These are phyloP conservation scores for Dimargaris cristalligena DNA, from an alignment of 192 early-diverging fungal species.

Conservation along the genomic window DNA sequence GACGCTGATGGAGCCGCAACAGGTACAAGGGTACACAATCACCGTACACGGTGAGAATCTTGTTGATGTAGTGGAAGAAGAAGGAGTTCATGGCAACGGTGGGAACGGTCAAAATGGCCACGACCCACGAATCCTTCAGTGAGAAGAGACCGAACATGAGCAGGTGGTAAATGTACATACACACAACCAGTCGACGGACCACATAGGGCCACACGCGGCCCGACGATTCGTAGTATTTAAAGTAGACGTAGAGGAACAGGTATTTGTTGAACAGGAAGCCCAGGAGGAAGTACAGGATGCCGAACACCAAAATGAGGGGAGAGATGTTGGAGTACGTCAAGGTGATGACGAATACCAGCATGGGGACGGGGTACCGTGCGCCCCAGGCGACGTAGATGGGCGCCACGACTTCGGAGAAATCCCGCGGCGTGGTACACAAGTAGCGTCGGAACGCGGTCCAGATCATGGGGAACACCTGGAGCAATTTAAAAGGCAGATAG, in stretches of 20 bases:
- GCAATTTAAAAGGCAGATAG: conserved; percentile 46
- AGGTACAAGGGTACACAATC: conserved; percentile 25
- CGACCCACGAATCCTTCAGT: conserved; percentile 27
- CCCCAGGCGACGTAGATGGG: conserved; percentile 55
- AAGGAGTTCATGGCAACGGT: conserved; percentile 27
- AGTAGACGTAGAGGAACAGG: conserved; percentile 59
- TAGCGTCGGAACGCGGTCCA: conserved; percentile 35
- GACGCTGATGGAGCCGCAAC: conserved; percentile 23
- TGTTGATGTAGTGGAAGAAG: conserved; percentile 17
- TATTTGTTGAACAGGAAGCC: conserved; percentile 57
- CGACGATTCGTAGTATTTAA: conserved; percentile 52
- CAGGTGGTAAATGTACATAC: conserved; percentile 45
- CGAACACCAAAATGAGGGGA: conserved; percentile 53
- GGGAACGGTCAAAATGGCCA: conserved; percentile 26
- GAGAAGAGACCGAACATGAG: conserved; percentile 45
- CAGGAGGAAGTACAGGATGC: conserved; percentile 45
- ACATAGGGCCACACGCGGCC: conserved; percentile 58
- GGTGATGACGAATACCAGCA: conserved; percentile 54
- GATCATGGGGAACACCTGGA: conserved; percentile 47
- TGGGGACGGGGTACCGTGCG: conserved; percentile 46
- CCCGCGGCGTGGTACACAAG: conserved; percentile 58
- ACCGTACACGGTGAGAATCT: conserved; percentile 6
- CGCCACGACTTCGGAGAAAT: conserved; percentile 55
- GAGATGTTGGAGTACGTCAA: conserved; percentile 61
- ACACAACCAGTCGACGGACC: conserved; percentile 45